Evolutionary conservation across 2,329 filamentous ascomycete genomes (phyloP).

Genomic region (Ascochyta viciae-villosae): DNA sequence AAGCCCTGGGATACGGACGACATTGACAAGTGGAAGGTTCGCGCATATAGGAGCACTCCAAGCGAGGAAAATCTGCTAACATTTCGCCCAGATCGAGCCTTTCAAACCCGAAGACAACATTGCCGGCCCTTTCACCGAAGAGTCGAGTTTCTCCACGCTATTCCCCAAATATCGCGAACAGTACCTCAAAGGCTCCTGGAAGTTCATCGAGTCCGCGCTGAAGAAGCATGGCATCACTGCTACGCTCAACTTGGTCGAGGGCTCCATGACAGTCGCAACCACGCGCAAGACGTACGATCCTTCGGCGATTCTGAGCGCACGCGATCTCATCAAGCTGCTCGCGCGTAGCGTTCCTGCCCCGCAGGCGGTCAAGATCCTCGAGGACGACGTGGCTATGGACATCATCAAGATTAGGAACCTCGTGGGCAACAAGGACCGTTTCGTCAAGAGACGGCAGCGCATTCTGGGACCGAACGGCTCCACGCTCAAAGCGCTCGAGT

Average conservation of each 20-base stretch:
- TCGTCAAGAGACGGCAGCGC: slow-evolving; percentile 91
- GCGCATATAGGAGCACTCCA: slow-evolving; percentile 2
- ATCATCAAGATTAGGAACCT: slow-evolving; percentile 94
- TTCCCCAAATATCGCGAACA: slow-evolving; percentile 98
- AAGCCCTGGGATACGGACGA: slow-evolving; percentile 85
- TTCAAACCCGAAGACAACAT: slow-evolving; percentile 88
- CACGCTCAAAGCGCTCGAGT: slow-evolving; percentile 91
- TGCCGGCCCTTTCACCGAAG: slow-evolving; percentile 86
- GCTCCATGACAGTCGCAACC: slow-evolving; percentile 95
- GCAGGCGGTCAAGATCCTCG: slow-evolving; percentile 91
- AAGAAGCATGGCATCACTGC: slow-evolving; percentile 90
- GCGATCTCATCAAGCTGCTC: slow-evolving; percentile 92
- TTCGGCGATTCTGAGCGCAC: slow-evolving; percentile 88
- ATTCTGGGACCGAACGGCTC: slow-evolving; percentile 91
- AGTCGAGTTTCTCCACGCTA: slow-evolving; percentile 84
- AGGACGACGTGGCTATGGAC: slow-evolving; percentile 90
- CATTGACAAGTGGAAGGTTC: slow-evolving; percentile 92
- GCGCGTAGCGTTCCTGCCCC: slow-evolving; percentile 85
- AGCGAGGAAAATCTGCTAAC: neutral
- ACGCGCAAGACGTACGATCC: slow-evolving; percentile 92
- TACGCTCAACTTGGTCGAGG: slow-evolving; percentile 91
- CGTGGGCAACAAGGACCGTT: slow-evolving; percentile 91
- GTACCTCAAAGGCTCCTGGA: slow-evolving; percentile 93
- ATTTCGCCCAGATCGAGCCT: slow-evolving; percentile 66
- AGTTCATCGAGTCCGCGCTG: slow-evolving; percentile 83